These are phyloP conservation scores for Hypoxylon sp. DNA, from an alignment of 2,329 filamentous ascomycete species.

Conservation along the genomic window DNA sequence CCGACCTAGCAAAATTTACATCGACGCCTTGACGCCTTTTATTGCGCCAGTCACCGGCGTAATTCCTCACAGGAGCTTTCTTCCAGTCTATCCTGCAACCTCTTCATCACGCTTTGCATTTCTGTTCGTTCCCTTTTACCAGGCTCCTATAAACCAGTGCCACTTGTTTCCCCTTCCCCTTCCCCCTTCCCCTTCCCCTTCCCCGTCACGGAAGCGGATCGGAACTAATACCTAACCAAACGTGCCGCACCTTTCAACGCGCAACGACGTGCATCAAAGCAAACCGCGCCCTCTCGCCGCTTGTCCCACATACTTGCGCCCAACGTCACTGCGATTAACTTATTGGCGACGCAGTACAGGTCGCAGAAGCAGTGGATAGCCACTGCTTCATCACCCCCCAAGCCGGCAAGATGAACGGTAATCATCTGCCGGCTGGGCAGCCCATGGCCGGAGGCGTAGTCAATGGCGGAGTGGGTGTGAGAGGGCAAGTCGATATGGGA, in stretches of 20 bases:
- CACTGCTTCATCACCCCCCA: slow-evolving; percentile 60
- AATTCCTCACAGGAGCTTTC: slow-evolving; percentile 6
- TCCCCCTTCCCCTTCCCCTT: slow-evolving; percentile 9
- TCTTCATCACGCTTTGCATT: slow-evolving; percentile 15
- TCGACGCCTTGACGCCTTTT: slow-evolving; percentile 7
- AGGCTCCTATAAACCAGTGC: slow-evolving; percentile 27
- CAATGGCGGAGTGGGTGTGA: slow-evolving; percentile 46
- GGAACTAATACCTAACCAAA: slow-evolving; percentile 39
- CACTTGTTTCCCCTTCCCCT: slow-evolving; percentile 31
- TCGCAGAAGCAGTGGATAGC: slow-evolving; percentile 49
- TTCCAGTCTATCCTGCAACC: not conserved
- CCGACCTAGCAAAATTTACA: slow-evolving; percentile 25
- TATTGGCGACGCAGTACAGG: slow-evolving; percentile 31
- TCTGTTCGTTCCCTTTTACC: slow-evolving; percentile 12
- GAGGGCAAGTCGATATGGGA: slow-evolving; percentile 49
- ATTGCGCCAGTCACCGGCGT: slow-evolving; percentile 20
- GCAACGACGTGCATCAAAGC: slow-evolving; percentile 19
- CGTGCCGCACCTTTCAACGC: slow-evolving; percentile 36
- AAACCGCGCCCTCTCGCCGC: slow-evolving; percentile 16
- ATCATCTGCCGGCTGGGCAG: slow-evolving; percentile 82
- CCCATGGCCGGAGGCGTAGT: slow-evolving; percentile 62
- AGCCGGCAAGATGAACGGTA: slow-evolving; percentile 81
- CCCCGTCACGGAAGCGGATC: slow-evolving; percentile 40
- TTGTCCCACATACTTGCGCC: slow-evolving; percentile 13
- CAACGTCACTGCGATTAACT: slow-evolving; percentile 18